A percentile compares a stretch with the other conserved stretches of the same genome.
Conservation (phyloP, 495 filamentous ascomycete genomes). For the Lepidopterella palustris region DNA sequence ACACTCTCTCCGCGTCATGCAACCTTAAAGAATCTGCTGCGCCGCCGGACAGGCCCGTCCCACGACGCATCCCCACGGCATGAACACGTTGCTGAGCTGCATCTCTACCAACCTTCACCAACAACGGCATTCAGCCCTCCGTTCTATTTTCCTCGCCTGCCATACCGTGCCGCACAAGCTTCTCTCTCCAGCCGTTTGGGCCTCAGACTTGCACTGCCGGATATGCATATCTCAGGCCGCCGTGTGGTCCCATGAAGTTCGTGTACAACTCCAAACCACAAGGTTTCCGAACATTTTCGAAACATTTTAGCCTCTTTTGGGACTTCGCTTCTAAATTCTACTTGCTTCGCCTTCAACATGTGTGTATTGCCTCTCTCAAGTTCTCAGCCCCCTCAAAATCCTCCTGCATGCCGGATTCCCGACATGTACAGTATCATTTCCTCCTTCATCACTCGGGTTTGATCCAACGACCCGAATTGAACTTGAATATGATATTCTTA, state of each 20-base stretch:
- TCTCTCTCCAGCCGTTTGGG: not conserved
- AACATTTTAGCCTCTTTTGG: conserved; percentile 18
- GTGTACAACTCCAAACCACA: no score
- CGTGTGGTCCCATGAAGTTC: not conserved
- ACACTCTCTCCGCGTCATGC: not conserved
- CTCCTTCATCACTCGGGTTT: not conserved
- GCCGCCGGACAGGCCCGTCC: not conserved
- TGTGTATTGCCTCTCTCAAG: conserved; percentile 18
- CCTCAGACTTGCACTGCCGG: not conserved
- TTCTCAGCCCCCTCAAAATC: not conserved
- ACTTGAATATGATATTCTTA: not conserved
- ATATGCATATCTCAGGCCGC: not conserved
- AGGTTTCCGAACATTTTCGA: conserved; percentile 13
- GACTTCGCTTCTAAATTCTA: conserved; percentile 10
- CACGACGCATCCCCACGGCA: not conserved
- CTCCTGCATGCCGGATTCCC: not conserved
- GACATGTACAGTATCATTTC: not conserved
- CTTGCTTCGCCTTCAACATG: conserved; percentile 1
- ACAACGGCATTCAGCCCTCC: not conserved
- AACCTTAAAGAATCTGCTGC: no score
- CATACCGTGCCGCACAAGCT: not conserved
- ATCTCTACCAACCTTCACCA: not conserved
- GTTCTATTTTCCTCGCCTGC: not conserved
- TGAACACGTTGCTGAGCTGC: not conserved
- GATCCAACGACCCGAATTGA: not conserved